Evolutionary conservation across 2,329 filamentous ascomycete genomes (phyloP).

Genomic region (Neocatenulostroma microsporum): DNA sequence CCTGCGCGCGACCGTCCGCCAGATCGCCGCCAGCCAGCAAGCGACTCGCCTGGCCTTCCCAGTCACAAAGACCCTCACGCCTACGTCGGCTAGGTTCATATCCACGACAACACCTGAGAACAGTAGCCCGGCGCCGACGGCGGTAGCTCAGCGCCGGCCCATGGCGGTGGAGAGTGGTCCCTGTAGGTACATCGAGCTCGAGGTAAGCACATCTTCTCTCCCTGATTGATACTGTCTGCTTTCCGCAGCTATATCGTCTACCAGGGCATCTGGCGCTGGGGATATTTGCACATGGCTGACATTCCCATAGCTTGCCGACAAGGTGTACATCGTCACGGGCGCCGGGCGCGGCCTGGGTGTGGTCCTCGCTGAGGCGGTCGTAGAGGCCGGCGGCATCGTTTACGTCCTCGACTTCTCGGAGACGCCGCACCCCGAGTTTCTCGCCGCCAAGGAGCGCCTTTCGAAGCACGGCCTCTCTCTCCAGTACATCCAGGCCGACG

Average conservation of each 20-base stretch:
- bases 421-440: conserved; percentile 39
- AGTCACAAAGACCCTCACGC: too few relatives aligned
- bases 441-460: conserved; percentile 31
- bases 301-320: conserved; percentile 18
- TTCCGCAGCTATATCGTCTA: background rate
- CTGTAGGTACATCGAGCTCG: conserved; percentile 17
- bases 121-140: too few relatives aligned
- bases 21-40: too few relatives aligned
- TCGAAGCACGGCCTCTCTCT: conserved; percentile 34
- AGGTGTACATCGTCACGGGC: conserved; percentile 20
- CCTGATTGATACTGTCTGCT: background rate
- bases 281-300: too few relatives aligned
- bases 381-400: conserved; percentile 43
- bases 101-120: conserved; percentile 3
- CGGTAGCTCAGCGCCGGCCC: conserved; percentile 14
- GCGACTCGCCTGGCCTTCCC: too few relatives aligned
- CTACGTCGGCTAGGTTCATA: too few relatives aligned
- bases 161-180: conserved; percentile 4
- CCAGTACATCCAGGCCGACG: conserved; percentile 42
- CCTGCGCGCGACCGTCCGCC: too few relatives aligned
- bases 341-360: conserved; percentile 21
- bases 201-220: conserved; percentile 10
- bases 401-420: conserved; percentile 42
- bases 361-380: conserved; percentile 39
- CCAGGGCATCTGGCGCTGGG: background rate